Conservation (phyloP, 805 yeast species). For the Dipodascus albidus region DNA sequence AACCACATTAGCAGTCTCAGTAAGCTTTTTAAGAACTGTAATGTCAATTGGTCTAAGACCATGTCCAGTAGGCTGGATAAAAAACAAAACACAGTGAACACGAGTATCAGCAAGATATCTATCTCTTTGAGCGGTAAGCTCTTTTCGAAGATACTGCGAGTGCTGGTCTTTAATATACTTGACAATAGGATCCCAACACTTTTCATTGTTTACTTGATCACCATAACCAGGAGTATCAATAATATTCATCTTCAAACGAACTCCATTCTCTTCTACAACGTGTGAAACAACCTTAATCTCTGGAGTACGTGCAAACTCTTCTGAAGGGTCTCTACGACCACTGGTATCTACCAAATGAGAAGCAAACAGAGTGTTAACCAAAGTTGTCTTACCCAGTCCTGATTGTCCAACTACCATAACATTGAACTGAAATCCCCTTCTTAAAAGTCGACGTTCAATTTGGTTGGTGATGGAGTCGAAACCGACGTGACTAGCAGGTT, state of each 20-base stretch:
- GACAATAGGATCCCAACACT: constrained; percentile 93
- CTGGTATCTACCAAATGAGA: constrained; percentile 62
- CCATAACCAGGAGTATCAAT: constrained; percentile 98
- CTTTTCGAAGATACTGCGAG: constrained; percentile 80
- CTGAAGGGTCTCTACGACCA: constrained; percentile 58
- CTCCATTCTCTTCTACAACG: constrained; percentile 72
- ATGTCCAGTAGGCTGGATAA: constrained; percentile 78
- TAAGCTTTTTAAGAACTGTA: constrained; percentile 67
- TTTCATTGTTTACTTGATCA: constrained; percentile 89
- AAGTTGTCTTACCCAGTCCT: constrained; percentile 89
- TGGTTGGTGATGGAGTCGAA: constrained; percentile 94
- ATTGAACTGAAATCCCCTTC: constrained; percentile 89
- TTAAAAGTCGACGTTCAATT: constrained; percentile 83
- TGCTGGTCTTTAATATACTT: constrained; percentile 94
- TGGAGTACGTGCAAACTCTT: constrained; percentile 75
- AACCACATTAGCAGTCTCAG: constrained; percentile 86
- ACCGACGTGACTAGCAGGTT: constrained; percentile 80
- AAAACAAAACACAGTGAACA: constrained; percentile 87
- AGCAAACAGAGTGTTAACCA: constrained; percentile 82
- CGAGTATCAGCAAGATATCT: constrained; percentile 72
- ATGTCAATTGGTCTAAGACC: constrained; percentile 80
- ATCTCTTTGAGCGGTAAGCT: constrained; percentile 90
- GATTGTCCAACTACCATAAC: constrained; percentile 85
- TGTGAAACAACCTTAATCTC: constrained; percentile 45
- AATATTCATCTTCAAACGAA: constrained; percentile 71